Evolutionary conservation across 2,329 filamentous ascomycete genomes (phyloP).

Genomic region (Neophaeococcomyces mojaviensis): DNA sequence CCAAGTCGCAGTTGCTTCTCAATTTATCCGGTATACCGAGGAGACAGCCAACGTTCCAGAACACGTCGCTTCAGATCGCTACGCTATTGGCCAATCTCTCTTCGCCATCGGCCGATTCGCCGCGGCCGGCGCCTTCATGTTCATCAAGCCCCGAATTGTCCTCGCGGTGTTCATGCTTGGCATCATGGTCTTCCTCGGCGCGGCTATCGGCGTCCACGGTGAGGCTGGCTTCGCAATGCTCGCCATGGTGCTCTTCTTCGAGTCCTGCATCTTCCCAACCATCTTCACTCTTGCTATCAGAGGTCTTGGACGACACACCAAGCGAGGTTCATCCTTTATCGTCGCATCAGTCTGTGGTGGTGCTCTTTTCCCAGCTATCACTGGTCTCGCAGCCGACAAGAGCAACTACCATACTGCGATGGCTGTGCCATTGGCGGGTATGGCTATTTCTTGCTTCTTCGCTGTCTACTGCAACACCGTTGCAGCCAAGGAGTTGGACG

Average conservation of each 20-base stretch:
- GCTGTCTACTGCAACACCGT: no score
- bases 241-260: slow-evolving; percentile 51
- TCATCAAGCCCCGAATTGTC: slow-evolving; percentile 53
- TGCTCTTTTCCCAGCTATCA: slow-evolving; percentile 48
- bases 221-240: slow-evolving; percentile 40
- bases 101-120: slow-evolving; percentile 54
- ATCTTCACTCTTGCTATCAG: slow-evolving; percentile 53
- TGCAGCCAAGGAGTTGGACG: no score
- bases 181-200: slow-evolving; percentile 43
- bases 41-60: slow-evolving; percentile 24
- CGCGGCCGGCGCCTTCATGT: slow-evolving; percentile 45
- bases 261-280: slow-evolving; percentile 53
- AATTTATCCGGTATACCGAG: slow-evolving; percentile 39
- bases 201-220: slow-evolving; percentile 45
- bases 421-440: no score
- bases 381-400: no score
- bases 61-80: slow-evolving; percentile 35
- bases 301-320: slow-evolving; percentile 51
- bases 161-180: slow-evolving; percentile 48
- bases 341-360: slow-evolving; percentile 49
- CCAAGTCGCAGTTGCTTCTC: slow-evolving; percentile 49
- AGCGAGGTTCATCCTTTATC: slow-evolving; percentile 47
- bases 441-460: no score
- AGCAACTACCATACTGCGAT: no score
- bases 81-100: slow-evolving; percentile 49